phyloP scores from a whole-genome alignment of 2,329 filamentous ascomycete species.

The Neonectria hederae region DNA sequence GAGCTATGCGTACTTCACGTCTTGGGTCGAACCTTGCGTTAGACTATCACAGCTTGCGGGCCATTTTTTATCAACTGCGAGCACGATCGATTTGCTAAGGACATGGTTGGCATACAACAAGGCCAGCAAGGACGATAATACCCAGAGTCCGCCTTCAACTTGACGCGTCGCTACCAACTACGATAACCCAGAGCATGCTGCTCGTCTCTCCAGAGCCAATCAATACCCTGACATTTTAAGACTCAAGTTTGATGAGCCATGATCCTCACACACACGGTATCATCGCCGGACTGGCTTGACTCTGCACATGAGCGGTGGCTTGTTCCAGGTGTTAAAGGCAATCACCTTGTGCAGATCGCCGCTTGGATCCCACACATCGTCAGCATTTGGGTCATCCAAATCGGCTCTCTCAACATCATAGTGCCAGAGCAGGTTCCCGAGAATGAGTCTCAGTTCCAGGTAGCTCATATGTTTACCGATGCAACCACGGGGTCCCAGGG shows the following conservation, averaged over 20 bases:
- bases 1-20: constrained; percentile 4
- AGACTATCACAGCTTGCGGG: not conserved
- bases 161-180: not conserved
- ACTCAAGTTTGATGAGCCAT: not conserved
- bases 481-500: constrained; percentile 59
- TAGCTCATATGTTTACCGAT: constrained; percentile 61
- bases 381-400: constrained; percentile 30
- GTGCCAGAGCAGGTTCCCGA: constrained; percentile 58
- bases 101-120: not conserved
- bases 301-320: constrained; percentile 40
- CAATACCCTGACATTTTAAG: not conserved
- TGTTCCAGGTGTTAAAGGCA: constrained; percentile 43
- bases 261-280: not conserved
- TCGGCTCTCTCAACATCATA: constrained; percentile 53
- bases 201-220: not conserved
- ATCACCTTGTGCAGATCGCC: constrained; percentile 35
- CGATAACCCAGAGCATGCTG: not conserved
- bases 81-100: not conserved
- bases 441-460: constrained; percentile 59
- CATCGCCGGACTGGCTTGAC: constrained; percentile 10
- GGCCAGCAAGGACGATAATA: not conserved
- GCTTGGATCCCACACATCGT: constrained; percentile 40
- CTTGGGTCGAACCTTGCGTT: not conserved
- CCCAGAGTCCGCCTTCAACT: not conserved
- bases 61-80: not conserved